These are phyloP conservation scores for Zymoseptoria brevis DNA, from an alignment of 2,329 filamentous ascomycete species.

Conservation along the genomic window DNA sequence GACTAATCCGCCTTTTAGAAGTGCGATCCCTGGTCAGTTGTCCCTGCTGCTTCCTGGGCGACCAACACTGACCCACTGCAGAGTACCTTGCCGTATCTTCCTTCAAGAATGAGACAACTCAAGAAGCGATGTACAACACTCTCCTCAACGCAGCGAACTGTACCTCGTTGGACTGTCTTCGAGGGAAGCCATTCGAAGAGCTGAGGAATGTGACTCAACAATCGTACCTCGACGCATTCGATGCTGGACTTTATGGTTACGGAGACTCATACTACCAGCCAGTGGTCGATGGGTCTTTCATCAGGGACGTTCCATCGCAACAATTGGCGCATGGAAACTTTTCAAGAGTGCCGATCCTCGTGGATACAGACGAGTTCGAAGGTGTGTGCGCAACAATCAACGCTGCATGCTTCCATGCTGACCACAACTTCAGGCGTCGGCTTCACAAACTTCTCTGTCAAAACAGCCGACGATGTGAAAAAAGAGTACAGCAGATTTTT, in stretches of 20 bases:
- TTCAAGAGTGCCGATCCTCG: not conserved
- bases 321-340: not conserved
- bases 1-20: not conserved
- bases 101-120: not conserved
- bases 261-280: not conserved
- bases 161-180: conserved; percentile 1
- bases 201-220: not conserved
- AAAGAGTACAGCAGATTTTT: not conserved
- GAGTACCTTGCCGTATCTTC: not conserved
- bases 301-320: not conserved
- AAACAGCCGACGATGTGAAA: not conserved
- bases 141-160: not conserved
- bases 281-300: not conserved
- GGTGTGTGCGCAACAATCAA: not conserved
- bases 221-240: not conserved
- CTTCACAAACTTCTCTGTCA: not conserved
- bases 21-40: not conserved
- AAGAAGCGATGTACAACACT: not conserved
- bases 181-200: not conserved
- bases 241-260: not conserved
- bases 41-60: not conserved
- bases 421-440: not conserved
- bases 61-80: not conserved
- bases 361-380: not conserved
- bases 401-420: not conserved